These are phyloP conservation scores for Apiotrichum mycotoxinovorans DNA, from an alignment of 1,284 basidiomycete species.

Conservation along the genomic window DNA sequence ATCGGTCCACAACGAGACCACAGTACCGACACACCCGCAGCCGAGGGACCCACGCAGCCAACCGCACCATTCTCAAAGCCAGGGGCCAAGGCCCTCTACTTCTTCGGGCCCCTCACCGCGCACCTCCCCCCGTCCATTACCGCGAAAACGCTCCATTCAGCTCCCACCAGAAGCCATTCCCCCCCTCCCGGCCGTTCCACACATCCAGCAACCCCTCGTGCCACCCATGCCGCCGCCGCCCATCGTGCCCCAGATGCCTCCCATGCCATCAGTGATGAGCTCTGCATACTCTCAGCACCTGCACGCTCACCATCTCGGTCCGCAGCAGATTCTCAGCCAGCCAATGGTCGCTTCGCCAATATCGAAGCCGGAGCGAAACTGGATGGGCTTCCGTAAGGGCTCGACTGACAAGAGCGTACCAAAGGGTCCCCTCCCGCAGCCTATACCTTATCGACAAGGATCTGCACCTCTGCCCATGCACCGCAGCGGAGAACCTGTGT, in stretches of 20 bases:
- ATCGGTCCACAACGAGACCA: not conserved
- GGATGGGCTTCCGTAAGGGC: not conserved
- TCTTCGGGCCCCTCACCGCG: not conserved
- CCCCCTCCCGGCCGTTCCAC: not conserved
- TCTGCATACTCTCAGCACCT: not conserved
- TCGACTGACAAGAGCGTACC: not conserved
- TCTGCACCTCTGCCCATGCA: not conserved
- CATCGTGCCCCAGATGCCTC: not conserved
- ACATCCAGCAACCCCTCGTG: not conserved
- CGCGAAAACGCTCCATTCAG: not conserved
- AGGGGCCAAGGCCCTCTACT: not conserved
- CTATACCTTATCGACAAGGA: not conserved
- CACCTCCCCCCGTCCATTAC: not conserved
- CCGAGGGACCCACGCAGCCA: not conserved
- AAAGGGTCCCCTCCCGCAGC: not conserved
- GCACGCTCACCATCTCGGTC: not conserved
- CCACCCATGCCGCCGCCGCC: slow-evolving; percentile 1
- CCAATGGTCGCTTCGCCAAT: not conserved
- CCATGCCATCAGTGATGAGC: not conserved
- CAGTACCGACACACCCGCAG: too few species aligned
- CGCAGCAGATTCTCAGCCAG: not conserved
- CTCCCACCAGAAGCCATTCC: not conserved
- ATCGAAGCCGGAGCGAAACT: not conserved
- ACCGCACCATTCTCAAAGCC: not conserved
- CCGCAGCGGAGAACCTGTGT: not conserved